These are phyloP conservation scores for Echria macrotheca DNA, from an alignment of 495 filamentous ascomycete genomes.

Conservation along the genomic window DNA sequence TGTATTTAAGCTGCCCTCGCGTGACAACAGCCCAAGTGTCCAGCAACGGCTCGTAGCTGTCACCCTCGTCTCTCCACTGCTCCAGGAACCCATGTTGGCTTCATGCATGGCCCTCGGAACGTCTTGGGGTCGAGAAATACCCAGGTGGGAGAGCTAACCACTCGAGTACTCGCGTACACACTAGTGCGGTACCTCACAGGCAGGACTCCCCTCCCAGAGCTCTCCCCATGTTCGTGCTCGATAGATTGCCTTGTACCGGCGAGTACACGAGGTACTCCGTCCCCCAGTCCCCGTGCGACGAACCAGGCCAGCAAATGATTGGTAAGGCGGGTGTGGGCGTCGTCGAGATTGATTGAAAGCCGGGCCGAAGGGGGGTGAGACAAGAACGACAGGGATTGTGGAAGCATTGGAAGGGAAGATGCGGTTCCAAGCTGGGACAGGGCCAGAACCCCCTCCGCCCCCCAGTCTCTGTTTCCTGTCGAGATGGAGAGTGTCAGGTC, in stretches of 20 bases:
- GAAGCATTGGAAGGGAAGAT: conserved; percentile 12
- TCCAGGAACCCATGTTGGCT: conserved; percentile 23
- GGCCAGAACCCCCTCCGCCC: neutral
- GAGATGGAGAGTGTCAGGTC: neutral
- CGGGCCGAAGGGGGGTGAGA: conserved; percentile 14
- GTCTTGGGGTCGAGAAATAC: conserved; percentile 20
- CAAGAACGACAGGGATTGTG: conserved; percentile 9
- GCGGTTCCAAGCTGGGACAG: conserved; percentile 4
- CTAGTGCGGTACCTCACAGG: conserved; percentile 5
- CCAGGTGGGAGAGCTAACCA: conserved; percentile 5
- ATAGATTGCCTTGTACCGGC: neutral
- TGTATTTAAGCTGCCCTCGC: conserved; percentile 25
- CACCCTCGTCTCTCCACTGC: conserved; percentile 6
- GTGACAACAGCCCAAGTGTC: conserved; percentile 3
- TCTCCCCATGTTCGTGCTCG: conserved; percentile 9
- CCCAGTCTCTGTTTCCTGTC: no score
- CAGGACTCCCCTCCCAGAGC: neutral
- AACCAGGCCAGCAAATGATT: neutral
- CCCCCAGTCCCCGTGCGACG: neutral
- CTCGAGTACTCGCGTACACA: conserved; percentile 8
- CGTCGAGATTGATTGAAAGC: conserved; percentile 12
- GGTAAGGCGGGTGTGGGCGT: conserved; percentile 9
- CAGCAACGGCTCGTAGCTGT: conserved; percentile 13
- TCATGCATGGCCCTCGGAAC: conserved; percentile 16
- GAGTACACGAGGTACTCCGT: conserved; percentile 3